Base-by-base conservation (phyloP, 331 rosid genomes). In the Erythrophleum ivorense region DNA sequence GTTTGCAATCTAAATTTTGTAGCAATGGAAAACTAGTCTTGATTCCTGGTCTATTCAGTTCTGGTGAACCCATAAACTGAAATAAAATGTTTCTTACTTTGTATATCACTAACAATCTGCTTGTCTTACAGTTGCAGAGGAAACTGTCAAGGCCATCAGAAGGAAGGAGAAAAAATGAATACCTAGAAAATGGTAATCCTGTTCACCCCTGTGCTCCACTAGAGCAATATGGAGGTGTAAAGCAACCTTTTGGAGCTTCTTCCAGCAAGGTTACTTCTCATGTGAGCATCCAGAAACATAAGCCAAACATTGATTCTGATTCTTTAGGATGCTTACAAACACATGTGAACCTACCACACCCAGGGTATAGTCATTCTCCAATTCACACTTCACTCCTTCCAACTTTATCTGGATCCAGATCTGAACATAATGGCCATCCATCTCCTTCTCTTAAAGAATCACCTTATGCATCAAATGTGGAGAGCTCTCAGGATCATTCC, bases 371-470 rank as follows among this genome's bases (percentile, higher is more conserved):
- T 80, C 80, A 76, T 45, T 63, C 73, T 2, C 76, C 73, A 69
- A 84, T 78, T 77, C 82, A 79, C 50, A 75, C 85, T 76, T 74
- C 86, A 54, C 48, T 80, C 33, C 81, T 81, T 76, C 86, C 88
- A 50, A 64, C 86, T 81, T 78, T 63, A 43, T 86, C 90, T 75
- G 78, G 86, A 53, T 77, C 75, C 45, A 82, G 69, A 78, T 80
- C 87, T 81, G 84, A 79, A 58, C 82, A 64, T 43, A 79, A 79
- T 60, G 75, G 76, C 29, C 74, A 18, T 48, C 75, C 76, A 45
- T 69, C 85, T 38, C 79, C 81, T 73, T 73, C 86, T 69, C 77
- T 83, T 34, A 87, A 84, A 85, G 92, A 84, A 80, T 78, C 90
- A 38, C 87, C 90, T 4, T 84, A 80, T 78, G 80, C 77, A 14